Base-by-base conservation (phyloP, 768 basidiomycete species). In the Trametes gibbosa region DNA sequence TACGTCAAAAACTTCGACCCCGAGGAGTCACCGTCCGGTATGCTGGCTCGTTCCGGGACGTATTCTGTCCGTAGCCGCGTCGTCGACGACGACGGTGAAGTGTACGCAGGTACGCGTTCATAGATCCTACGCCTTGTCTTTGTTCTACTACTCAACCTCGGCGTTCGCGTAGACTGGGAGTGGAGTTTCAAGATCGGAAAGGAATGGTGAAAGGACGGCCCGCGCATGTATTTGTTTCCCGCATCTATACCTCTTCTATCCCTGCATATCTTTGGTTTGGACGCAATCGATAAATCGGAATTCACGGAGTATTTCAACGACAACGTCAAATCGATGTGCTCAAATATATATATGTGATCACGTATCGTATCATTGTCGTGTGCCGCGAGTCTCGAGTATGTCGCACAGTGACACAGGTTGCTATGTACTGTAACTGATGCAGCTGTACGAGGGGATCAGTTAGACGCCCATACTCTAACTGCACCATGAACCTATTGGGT, bases 11-110 rank as follows among this genome's bases (percentile, higher is more conserved):
- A 87, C 66, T 92, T 94, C 72, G 87, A 86, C 5, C 73, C 85
- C 0, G 89, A 89, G 55, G 75, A 76, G 57, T 76, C 75, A 47
- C 84, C 87, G 0, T 89, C 90, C 42, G 96, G 96, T 14, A 76
- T 91, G 77, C 50, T 97, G 21, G 95, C 92, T 52, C 90, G 96
- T 50, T 79, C 81, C 32, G 95, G 94, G 37, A 74, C 84, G 0
- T 97, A 92, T 76, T 71, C 65, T 34, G 95, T 95, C 43, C 81
- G 75, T 63, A 93, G 90, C 69, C 84, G 92, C 25, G 90, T 98
- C 27, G 68, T 90, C 24, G 95, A 98, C 68, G 93, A 98, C 58
- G 95, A 98, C 65, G 84, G 84, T 5, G 80, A 81, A 50, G 78
- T 93, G 39, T 95, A 88, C 71, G 85, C 87, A 63, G 86, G 92